Evolutionary conservation across 306 rosid species (phyloP).

Genomic region (Cucurbita moschata): DNA sequence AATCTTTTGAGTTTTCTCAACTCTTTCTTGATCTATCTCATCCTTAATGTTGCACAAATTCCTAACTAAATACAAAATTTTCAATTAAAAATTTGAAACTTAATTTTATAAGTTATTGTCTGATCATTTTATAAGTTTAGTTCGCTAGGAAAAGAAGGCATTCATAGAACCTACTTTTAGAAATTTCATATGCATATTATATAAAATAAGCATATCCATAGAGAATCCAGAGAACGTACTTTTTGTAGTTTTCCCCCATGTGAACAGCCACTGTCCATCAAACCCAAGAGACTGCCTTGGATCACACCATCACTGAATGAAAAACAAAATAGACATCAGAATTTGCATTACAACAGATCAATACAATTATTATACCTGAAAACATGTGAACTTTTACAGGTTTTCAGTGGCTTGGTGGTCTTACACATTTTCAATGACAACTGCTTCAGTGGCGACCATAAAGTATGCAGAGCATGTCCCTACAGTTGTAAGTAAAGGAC

Average conservation of each 20-base stretch:
- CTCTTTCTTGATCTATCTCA: no score
- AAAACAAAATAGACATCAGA: background rate
- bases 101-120: no score
- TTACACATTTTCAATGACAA: constrained; percentile 78
- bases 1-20: no score
- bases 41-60: no score
- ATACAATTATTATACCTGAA: background rate
- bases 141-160: no score
- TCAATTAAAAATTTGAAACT: no score
- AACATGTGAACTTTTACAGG: constrained; percentile 22
- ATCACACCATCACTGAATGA: background rate
- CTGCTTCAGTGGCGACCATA: constrained; percentile 63
- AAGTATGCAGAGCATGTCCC: constrained; percentile 73
- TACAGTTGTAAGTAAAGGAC: constrained; percentile 42
- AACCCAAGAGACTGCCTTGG: background rate
- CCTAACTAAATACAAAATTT: no score
- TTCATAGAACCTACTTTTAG: no score
- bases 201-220: no score
- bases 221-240: background rate
- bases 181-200: no score
- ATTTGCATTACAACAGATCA: background rate
- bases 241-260: background rate
- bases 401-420: constrained; percentile 95
- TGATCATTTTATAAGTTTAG: no score
- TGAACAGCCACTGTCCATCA: background rate